Percentiles rank a stretch among this genome's conserved stretches.
Conservation (phyloP, 495 filamentous ascomycete genomes). For the Hypomontagnella monticulosa region DNA sequence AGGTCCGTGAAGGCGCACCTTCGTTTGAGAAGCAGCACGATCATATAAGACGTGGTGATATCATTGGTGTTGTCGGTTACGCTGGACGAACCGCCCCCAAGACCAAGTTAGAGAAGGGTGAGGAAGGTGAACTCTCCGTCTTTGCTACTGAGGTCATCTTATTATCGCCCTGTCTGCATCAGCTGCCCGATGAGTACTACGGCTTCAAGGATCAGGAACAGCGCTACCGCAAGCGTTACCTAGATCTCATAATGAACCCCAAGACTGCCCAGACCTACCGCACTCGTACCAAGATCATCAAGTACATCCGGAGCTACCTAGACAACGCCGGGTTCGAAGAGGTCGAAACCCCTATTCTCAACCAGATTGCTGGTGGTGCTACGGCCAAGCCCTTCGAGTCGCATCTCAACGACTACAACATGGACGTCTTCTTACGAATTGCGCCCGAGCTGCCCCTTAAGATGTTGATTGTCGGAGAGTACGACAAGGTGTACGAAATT, state of each 20-base stretch:
- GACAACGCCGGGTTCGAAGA: conserved; percentile 87
- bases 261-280: conserved; percentile 79
- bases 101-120: conserved; percentile 70
- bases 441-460: conserved; percentile 97
- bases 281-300: conserved; percentile 84
- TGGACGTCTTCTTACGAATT: conserved; percentile 92
- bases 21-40: conserved; percentile 90
- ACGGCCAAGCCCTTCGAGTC: conserved; percentile 96
- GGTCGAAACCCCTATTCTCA: conserved; percentile 99
- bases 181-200: conserved; percentile 90
- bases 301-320: conserved; percentile 86
- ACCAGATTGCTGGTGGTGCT: conserved; percentile 92
- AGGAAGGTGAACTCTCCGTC: conserved; percentile 90
- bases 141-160: conserved; percentile 88
- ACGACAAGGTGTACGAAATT: conserved; percentile 92
- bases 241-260: conserved; percentile 97
- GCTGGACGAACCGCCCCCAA: conserved; percentile 91
- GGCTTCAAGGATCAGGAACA: conserved; percentile 96
- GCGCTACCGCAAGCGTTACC: conserved; percentile 87
- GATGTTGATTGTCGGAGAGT: conserved; percentile 91
- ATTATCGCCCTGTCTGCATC: conserved; percentile 90
- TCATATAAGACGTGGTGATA: conserved; percentile 87
- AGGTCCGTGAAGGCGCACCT: conserved; percentile 65
- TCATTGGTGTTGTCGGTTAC: conserved; percentile 78
- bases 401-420: conserved; percentile 91